Evolutionary conservation across 768 basidiomycete species (phyloP), one percentile per base, ranked within the genome.

Genomic region (Suillus variegatus): DNA sequence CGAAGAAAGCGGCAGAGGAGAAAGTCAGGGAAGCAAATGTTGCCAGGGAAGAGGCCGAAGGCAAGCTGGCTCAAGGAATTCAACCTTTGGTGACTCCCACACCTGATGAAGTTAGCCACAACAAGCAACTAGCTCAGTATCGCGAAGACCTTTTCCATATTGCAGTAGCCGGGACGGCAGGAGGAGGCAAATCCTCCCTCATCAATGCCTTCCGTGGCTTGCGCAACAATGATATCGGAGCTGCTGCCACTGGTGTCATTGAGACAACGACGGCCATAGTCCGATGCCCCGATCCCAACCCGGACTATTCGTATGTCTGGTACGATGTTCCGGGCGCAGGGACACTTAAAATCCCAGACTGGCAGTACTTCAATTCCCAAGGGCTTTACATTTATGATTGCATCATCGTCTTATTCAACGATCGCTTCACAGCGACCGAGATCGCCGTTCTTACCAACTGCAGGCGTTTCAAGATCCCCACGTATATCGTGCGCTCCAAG

Each of bases 301-400:
- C 69, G 13, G 49, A 67, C 2, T 28, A 63, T 35, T 70, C 68
- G 0, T 69, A 74, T 64, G 72, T 73, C 47, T 80, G 79, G 78
- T 79, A 74, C n/a, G 79, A 79, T 55, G 51, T 79, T 25, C 78
- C 79, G 0, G 79, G 79, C 18, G 76, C 79, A 12, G 76, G 77
- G 8, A 79, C 78, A 4, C 12, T 74, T 18, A 70, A 66, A n/a
- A 71, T 73, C n/a, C 70, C 70, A 16, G 75, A 75, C 49, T 79
- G 76, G 76, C 69, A 74, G 22, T 79, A 79, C 64, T 79, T 79
- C 69, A 78, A 79, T 35, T 56, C 69, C 3, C 76, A 79, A 54
- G 78, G 78, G 0, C 75, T 79, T 12, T 80, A 76, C 40, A 72
- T 77, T 47, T 79, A 79, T 43, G 79, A 79, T 58, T 74, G 70